Conservation (phyloP, 2,329 filamentous ascomycete genomes). For the Alternaria metachromatica region DNA sequence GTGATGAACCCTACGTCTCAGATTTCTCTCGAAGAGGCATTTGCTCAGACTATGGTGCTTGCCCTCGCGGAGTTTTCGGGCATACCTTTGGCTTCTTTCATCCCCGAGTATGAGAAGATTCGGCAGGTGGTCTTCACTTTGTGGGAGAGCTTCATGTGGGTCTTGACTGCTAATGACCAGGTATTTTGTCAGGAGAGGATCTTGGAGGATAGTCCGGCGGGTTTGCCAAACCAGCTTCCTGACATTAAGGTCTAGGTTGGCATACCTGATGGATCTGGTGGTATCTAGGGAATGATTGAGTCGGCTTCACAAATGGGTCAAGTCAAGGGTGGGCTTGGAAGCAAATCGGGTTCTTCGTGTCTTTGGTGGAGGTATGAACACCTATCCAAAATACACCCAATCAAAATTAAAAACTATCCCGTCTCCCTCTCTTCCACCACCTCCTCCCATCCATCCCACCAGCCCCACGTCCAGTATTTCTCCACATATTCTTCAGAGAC, state of each 20-base stretch:
- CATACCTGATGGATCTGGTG: rapidly evolving
- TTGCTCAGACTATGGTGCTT: neutral
- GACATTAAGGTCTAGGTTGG: neutral
- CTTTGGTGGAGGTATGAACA: neutral
- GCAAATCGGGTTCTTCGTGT: neutral
- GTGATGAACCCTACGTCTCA: neutral
- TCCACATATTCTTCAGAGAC: neutral
- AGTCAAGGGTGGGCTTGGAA: neutral
- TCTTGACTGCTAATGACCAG: neutral
- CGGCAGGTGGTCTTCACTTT: neutral
- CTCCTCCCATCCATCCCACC: neutral
- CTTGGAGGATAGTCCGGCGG: neutral
- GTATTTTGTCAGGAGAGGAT: neutral
- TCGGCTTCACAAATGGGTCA: neutral
- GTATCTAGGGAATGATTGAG: neutral
- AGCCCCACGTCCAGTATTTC: neutral
- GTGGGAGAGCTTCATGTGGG: neutral
- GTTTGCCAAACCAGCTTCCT: neutral
- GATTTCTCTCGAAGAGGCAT: neutral
- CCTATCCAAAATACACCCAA: neutral
- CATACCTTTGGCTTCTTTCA: neutral
- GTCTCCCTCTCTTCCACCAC: neutral
- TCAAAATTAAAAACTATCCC: neutral
- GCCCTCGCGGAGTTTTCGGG: neutral
- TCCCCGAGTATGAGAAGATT: neutral